phyloP scores from a whole-genome alignment of 306 rosid genomes.

The Chamaecrista fasciculata region DNA sequence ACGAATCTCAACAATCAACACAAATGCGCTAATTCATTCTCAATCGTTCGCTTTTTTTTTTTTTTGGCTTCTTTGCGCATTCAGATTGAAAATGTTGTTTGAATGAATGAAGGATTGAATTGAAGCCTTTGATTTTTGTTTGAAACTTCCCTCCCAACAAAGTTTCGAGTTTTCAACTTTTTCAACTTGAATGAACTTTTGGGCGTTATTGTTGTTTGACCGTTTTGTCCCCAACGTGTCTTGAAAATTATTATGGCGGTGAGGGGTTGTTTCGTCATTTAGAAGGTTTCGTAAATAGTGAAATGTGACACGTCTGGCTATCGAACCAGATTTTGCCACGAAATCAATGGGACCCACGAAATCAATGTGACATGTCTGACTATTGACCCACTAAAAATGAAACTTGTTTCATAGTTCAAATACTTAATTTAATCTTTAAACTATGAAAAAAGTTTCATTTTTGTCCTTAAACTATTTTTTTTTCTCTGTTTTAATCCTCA shows the following conservation, averaged over 20 bases:
- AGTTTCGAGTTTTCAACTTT: slow-evolving; percentile 39
- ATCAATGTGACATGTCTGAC: no score
- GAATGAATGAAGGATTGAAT: not conserved
- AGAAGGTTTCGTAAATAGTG: not conserved
- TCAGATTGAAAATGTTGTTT: slow-evolving; percentile 26
- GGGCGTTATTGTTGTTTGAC: slow-evolving; percentile 32
- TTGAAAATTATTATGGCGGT: not conserved
- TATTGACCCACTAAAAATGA: no score
- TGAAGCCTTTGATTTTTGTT: no score
- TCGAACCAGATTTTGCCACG: slow-evolving; percentile 51
- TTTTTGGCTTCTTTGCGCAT: not conserved
- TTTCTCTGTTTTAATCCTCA: no score
- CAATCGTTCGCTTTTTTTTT: not conserved
- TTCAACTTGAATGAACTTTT: slow-evolving; percentile 27
- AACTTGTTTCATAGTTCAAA: no score
- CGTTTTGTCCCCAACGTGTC: slow-evolving; percentile 27
- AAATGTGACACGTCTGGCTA: slow-evolving; percentile 39
- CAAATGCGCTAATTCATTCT: slow-evolving; percentile 10
- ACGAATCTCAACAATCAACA: not conserved
- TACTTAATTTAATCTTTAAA: no score
- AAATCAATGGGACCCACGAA: not conserved
- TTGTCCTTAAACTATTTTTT: no score
- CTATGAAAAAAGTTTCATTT: no score
- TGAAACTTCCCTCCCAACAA: not conserved
- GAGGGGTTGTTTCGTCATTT: slow-evolving; percentile 35